These are phyloP conservation scores for Xylaria castorea DNA, from an alignment of 495 filamentous ascomycete species.

Conservation along the genomic window DNA sequence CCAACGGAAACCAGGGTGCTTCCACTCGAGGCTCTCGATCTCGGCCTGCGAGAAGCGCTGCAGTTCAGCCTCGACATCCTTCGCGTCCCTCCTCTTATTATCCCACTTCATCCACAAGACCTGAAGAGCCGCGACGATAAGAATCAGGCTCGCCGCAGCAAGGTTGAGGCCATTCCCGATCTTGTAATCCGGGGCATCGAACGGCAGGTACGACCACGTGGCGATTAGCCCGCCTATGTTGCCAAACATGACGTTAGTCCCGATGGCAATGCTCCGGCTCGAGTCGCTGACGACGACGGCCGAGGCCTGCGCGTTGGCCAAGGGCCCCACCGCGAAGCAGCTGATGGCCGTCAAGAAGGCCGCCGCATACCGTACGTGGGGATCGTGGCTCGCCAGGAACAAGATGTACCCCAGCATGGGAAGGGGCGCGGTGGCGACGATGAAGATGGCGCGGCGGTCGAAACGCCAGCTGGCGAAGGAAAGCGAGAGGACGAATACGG, in stretches of 20 bases:
- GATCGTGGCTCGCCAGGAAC: slow-evolving; percentile 65
- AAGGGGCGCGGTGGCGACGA: slow-evolving; percentile 62
- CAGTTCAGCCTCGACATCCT: slow-evolving; percentile 62
- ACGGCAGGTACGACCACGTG: slow-evolving; percentile 72
- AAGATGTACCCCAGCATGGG: slow-evolving; percentile 75
- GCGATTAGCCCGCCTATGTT: slow-evolving; percentile 74
- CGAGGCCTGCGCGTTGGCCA: slow-evolving; percentile 69
- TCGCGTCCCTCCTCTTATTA: slow-evolving; percentile 63
- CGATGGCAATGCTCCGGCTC: slow-evolving; percentile 69
- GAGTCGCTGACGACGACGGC: slow-evolving; percentile 77
- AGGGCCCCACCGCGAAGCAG: slow-evolving; percentile 71
- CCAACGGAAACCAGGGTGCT: slow-evolving; percentile 73
- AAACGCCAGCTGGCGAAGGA: slow-evolving; percentile 66
- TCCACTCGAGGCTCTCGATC: slow-evolving; percentile 75
- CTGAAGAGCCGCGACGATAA: slow-evolving; percentile 55
- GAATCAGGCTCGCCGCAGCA: slow-evolving; percentile 60
- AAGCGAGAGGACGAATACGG: slow-evolving; percentile 68
- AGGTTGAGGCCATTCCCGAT: slow-evolving; percentile 79
- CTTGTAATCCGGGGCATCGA: slow-evolving; percentile 70
- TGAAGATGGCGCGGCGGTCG: slow-evolving; percentile 67
- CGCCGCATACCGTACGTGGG: slow-evolving; percentile 69
- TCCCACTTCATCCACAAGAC: slow-evolving; percentile 69
- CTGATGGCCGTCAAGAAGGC: slow-evolving; percentile 71
- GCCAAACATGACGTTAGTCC: slow-evolving; percentile 72
- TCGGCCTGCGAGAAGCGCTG: slow-evolving; percentile 60